These are phyloP conservation scores for Helotiales sp. DNA, from an alignment of 2,329 filamentous ascomycete species.

Conservation along the genomic window DNA sequence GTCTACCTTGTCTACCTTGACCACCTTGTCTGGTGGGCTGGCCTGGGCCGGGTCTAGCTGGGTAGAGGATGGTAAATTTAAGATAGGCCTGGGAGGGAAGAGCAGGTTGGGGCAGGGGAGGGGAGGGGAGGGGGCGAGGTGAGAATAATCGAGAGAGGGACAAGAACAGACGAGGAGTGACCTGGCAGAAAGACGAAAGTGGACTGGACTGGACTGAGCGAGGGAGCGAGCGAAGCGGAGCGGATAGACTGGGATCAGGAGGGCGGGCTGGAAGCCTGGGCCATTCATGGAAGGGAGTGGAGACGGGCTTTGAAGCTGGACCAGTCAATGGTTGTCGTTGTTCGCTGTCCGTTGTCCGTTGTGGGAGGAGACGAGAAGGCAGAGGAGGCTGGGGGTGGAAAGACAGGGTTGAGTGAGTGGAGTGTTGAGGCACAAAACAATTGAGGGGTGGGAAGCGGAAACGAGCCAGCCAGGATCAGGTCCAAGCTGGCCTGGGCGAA, in stretches of 20 bases:
- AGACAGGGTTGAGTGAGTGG: not conserved
- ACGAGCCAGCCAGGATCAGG: not conserved
- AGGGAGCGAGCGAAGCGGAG: not conserved
- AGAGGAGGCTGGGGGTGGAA: conserved; percentile 9
- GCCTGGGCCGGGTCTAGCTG: not conserved
- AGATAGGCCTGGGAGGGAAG: not conserved
- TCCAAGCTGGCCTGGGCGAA: not conserved
- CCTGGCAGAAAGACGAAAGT: conserved; percentile 1
- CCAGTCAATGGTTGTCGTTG: not conserved
- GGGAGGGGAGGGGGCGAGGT: not conserved
- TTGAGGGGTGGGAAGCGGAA: not conserved
- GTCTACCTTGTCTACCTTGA: no score
- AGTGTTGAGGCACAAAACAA: conserved; percentile 6
- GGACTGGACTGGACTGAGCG: not conserved
- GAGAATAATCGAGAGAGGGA: not conserved
- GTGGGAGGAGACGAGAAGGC: not conserved
- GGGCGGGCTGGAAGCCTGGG: conserved; percentile 8
- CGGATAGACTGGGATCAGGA: not conserved
- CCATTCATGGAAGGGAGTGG: conserved; percentile 1
- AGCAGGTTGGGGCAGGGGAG: conserved; percentile 2
- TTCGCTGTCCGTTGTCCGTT: not conserved
- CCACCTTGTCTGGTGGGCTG: conserved; percentile 4
- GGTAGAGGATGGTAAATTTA: not conserved
- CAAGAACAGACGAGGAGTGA: conserved; percentile 4
- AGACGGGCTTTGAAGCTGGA: not conserved